Percentiles rank a stretch among this genome's conserved stretches.
Conservation (phyloP, 768 basidiomycete genomes). For the Lactifluus rugatus region DNA sequence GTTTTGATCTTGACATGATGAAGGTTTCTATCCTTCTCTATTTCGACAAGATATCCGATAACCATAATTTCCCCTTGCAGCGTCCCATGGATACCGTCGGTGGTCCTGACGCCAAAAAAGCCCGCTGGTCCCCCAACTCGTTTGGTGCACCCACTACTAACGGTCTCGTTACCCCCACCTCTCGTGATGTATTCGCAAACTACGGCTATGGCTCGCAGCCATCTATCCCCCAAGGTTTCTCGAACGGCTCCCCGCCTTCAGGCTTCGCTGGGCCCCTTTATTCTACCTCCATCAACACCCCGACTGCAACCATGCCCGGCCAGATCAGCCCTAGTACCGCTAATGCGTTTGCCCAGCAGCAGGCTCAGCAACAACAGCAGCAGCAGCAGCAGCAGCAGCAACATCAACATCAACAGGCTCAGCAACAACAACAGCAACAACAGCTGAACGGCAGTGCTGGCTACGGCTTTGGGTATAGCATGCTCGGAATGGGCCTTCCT, state of each 20-base stretch:
- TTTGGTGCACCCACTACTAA: constrained; percentile 30
- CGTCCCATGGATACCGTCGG: constrained; percentile 78
- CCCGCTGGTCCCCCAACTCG: constrained; percentile 75
- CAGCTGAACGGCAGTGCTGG: constrained; percentile 33
- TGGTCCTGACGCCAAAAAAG: constrained; percentile 82
- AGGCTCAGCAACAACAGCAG: constrained; percentile 31
- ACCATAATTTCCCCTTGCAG: constrained; percentile 30
- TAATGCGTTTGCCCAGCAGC: constrained; percentile 45
- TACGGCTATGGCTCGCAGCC: constrained; percentile 80
- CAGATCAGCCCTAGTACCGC: constrained; percentile 63
- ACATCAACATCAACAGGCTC: constrained; percentile 30
- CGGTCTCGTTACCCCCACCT: constrained; percentile 33
- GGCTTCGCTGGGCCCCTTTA: constrained; percentile 53
- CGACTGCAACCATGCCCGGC: constrained; percentile 34
- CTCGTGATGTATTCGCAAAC: constrained; percentile 71
- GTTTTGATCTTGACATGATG: constrained; percentile 87
- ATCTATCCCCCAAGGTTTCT: constrained; percentile 45
- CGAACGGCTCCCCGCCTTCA: constrained; percentile 37
- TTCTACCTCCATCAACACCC: constrained; percentile 53
- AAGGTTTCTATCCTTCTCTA: constrained; percentile 42
- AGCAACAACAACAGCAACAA: constrained; percentile 22
- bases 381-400: constrained; percentile 23
- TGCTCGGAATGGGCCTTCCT: constrained; percentile 75
- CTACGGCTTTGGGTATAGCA: constrained; percentile 57
- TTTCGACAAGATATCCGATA: not conserved